These are phyloP conservation scores for Aspergillus tanneri DNA, from an alignment of 2,329 filamentous ascomycete genomes.

Conservation along the genomic window DNA sequence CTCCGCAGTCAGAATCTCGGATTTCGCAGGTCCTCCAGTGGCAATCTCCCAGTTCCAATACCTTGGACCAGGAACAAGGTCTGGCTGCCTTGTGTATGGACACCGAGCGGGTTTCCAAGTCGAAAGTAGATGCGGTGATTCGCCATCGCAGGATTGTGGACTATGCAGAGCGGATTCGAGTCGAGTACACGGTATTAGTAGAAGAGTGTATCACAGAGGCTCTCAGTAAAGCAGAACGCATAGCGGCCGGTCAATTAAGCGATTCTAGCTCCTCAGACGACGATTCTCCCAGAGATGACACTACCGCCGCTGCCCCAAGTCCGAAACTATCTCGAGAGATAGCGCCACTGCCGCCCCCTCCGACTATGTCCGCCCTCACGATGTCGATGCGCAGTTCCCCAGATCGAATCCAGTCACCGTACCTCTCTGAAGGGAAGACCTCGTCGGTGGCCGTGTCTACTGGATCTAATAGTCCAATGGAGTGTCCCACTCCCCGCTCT, in stretches of 20 bases:
- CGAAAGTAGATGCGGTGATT: slow-evolving; percentile 90
- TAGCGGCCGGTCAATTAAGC: slow-evolving; percentile 79
- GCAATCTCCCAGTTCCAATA: slow-evolving; percentile 91
- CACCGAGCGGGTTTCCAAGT: slow-evolving; percentile 77
- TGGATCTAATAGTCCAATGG: slow-evolving; percentile 83
- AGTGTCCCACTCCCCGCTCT: slow-evolving; percentile 87
- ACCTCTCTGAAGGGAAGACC: slow-evolving; percentile 48
- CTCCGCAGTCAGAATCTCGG: slow-evolving; percentile 90
- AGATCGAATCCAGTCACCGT: slow-evolving; percentile 48
- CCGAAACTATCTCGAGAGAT: slow-evolving; percentile 12
- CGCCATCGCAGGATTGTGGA: slow-evolving; percentile 91
- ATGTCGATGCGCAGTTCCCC: slow-evolving; percentile 57
- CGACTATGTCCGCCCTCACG: slow-evolving; percentile 52
- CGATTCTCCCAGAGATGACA: slow-evolving; percentile 46
- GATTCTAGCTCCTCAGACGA: slow-evolving; percentile 69
- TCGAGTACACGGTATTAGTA: slow-evolving; percentile 89
- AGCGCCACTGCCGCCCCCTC: slow-evolving; percentile 18
- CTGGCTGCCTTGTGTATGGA: slow-evolving; percentile 84
- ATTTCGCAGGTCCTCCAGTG: slow-evolving; percentile 94
- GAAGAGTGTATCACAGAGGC: slow-evolving; percentile 95
- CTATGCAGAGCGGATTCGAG: slow-evolving; percentile 90
- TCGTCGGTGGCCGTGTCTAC: slow-evolving; percentile 72
- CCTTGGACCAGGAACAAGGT: slow-evolving; percentile 89
- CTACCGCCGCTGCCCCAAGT: slow-evolving; percentile 10
- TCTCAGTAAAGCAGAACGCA: slow-evolving; percentile 81